A percentile compares a stretch with the other conserved stretches of the same genome.
Evolutionary conservation across 1,139 yeast genomes (phyloP).

Genomic region (Geotrichum siamense): DNA sequence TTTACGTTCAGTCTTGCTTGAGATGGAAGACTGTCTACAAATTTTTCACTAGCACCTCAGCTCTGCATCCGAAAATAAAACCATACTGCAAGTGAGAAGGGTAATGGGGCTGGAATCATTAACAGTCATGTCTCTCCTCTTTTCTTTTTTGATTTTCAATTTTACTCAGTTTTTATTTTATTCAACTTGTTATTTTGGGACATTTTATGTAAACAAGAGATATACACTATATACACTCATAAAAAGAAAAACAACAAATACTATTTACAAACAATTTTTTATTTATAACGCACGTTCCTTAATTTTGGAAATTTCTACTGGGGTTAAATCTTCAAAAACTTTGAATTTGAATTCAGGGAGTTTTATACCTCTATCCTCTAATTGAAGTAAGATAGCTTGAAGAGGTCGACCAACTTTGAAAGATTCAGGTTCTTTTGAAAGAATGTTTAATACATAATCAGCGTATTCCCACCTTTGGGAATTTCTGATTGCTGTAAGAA

Average conservation of each 20-base stretch:
- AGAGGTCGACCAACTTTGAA: slow-evolving; percentile 13
- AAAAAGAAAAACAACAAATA: neutral
- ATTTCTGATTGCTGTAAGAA: slow-evolving; percentile 42
- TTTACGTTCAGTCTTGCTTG: too few species aligned
- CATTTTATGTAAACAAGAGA: neutral
- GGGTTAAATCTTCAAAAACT: neutral
- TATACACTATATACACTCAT: neutral
- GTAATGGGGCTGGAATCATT: too few species aligned
- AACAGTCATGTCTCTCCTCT: too few species aligned
- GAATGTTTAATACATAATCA: slow-evolving; percentile 36
- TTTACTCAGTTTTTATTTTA: too few species aligned
- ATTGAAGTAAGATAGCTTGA: slow-evolving; percentile 4
- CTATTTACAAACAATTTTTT: neutral
- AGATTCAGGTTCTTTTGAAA: slow-evolving; percentile 9
- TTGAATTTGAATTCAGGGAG: slow-evolving; percentile 14
- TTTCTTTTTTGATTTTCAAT: too few species aligned
- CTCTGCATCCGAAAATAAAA: neutral
- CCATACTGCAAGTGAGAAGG: neutral
- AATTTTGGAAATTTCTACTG: neutral
- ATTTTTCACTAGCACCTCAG: too few species aligned
- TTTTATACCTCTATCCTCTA: slow-evolving; percentile 5
- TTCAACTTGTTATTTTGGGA: neutral
- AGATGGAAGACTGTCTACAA: too few species aligned
- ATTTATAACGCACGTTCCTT: neutral
- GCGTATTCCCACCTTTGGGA: slow-evolving; percentile 35